These are phyloP conservation scores for Russula ochroleuca DNA, from an alignment of 768 basidiomycete species.

Conservation along the genomic window DNA sequence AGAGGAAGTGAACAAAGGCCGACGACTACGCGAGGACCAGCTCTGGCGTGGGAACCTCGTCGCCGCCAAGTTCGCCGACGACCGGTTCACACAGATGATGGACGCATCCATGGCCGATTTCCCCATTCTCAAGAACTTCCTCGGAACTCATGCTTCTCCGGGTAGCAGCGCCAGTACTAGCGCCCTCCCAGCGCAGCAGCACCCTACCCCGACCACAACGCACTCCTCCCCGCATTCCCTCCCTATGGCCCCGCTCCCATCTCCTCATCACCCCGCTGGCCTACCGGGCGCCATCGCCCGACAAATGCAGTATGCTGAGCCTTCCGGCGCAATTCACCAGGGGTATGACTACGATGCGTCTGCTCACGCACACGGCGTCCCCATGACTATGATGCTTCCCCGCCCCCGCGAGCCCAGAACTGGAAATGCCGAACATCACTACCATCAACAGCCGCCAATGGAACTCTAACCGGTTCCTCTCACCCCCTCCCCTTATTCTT, in stretches of 20 bases:
- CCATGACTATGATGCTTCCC: neutral
- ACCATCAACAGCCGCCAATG: constrained; percentile 4
- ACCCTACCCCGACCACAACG: neutral
- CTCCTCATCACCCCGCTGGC: neutral
- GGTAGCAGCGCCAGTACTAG: constrained; percentile 31
- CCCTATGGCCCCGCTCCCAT: neutral
- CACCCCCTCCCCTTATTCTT: neutral
- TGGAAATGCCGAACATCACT: neutral
- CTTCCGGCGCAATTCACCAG: neutral
- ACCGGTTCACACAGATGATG: constrained; percentile 49
- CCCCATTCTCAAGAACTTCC: constrained; percentile 74
- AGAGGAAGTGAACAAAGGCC: constrained; percentile 36
- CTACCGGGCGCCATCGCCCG: neutral
- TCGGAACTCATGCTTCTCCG: constrained; percentile 61
- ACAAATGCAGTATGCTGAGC: constrained; percentile 11
- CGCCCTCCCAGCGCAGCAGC: constrained; percentile 30
- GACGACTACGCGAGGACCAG: constrained; percentile 50
- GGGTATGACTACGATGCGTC: constrained; percentile 13
- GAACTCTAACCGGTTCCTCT: neutral
- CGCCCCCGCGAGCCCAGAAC: neutral
- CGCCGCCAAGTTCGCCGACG: constrained; percentile 61
- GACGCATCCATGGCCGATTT: constrained; percentile 82
- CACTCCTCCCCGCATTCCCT: neutral
- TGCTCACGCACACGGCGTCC: neutral
- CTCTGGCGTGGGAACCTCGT: constrained; percentile 83